phyloP scores from a whole-genome alignment of 129 eudicot genomes.

The Deinandra increscens region DNA sequence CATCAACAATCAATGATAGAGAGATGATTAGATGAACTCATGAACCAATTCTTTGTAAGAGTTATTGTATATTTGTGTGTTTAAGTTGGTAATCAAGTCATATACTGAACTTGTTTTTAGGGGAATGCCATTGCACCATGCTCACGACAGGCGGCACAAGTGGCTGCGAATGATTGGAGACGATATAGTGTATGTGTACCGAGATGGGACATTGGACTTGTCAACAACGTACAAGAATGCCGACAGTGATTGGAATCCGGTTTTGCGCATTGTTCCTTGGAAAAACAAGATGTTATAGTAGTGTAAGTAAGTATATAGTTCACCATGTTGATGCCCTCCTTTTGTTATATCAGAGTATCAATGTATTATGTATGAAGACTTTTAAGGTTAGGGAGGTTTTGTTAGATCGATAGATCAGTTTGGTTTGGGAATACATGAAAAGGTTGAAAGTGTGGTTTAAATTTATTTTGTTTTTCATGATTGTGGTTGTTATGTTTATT shows the following conservation, averaged over 20 bases:
- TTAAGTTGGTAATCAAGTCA: background rate
- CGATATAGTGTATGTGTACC: constrained; percentile 40
- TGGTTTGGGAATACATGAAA: constrained; percentile 8
- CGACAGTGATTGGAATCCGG: constrained; percentile 21
- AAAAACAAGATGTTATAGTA: constrained; percentile 23
- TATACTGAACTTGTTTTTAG: constrained; percentile 26
- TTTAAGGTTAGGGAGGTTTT: constrained; percentile 6
- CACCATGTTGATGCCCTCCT: constrained; percentile 5
- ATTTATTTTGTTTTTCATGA: background rate
- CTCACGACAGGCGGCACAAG: constrained; percentile 33
- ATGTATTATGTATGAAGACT: background rate
- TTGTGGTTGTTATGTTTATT: background rate
- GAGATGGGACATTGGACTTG: constrained; percentile 43
- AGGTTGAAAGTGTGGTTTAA: constrained; percentile 1
- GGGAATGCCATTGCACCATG: constrained; percentile 49
- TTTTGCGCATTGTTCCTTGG: constrained; percentile 19
- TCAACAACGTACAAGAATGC: constrained; percentile 17
- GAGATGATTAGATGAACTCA: background rate
- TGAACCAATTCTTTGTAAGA: background rate
- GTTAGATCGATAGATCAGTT: constrained; percentile 14
- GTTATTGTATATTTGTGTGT: background rate
- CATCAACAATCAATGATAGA: background rate
- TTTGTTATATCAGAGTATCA: background rate
- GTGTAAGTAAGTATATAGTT: constrained; percentile 14
- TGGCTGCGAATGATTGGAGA: constrained; percentile 39